Evolutionary conservation across 345 rosid species (phyloP).

Genomic region (Laguncularia racemosa): DNA sequence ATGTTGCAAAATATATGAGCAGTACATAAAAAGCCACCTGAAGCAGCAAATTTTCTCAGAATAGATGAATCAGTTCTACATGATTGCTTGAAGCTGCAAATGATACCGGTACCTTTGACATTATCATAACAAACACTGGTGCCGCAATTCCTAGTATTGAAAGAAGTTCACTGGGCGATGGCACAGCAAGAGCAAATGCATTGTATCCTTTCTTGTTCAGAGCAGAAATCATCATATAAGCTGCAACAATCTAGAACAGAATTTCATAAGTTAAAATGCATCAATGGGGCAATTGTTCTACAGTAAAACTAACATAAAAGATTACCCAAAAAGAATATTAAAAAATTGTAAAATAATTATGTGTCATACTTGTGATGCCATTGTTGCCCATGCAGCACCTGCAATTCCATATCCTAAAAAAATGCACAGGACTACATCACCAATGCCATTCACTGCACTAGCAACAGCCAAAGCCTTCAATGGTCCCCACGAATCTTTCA

Average conservation of each 20-base stretch:
- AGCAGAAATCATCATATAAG: slow-evolving; percentile 72
- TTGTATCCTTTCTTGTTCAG: slow-evolving; percentile 69
- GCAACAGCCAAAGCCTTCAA: slow-evolving; percentile 77
- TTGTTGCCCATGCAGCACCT: slow-evolving; percentile 99
- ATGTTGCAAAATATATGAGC: slow-evolving; percentile 31
- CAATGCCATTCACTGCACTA: slow-evolving; percentile 63
- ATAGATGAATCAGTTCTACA: background rate
- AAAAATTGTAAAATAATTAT: background rate
- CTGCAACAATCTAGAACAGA: slow-evolving; percentile 58
- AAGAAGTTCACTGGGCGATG: slow-evolving; percentile 48
- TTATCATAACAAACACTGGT: slow-evolving; percentile 69
- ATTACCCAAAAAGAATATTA: background rate
- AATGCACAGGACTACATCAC: slow-evolving; percentile 68
- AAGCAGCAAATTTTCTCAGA: background rate
- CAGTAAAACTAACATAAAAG: too few relatives aligned
- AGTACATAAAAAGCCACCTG: slow-evolving; percentile 39
- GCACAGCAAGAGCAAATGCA: slow-evolving; percentile 50
- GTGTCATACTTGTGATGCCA: slow-evolving; percentile 75
- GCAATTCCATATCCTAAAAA: slow-evolving; percentile 77
- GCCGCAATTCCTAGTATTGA: slow-evolving; percentile 60
- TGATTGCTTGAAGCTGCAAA: background rate
- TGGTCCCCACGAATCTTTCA: slow-evolving; percentile 98
- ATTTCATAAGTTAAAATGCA: slow-evolving; percentile 4
- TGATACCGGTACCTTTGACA: slow-evolving; percentile 46
- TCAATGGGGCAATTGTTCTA: too few relatives aligned